These are phyloP conservation scores for Pseudogymnoascus sp. DNA, from an alignment of 2,329 filamentous ascomycete species.

Conservation along the genomic window DNA sequence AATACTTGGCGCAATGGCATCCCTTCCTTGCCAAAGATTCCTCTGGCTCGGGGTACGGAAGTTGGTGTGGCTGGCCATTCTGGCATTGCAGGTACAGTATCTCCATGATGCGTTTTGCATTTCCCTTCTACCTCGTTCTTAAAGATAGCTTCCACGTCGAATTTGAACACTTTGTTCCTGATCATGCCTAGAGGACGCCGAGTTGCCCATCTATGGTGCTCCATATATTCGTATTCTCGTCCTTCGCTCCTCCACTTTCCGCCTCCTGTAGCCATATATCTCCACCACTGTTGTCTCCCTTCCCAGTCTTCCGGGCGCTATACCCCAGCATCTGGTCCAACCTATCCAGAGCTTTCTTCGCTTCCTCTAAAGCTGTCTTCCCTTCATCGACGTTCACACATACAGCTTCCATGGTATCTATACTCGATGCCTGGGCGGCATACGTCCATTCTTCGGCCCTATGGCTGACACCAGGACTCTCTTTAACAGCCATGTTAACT, in stretches of 20 bases:
- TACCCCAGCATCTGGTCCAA: conserved; percentile 28
- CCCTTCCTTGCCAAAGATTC: neutral
- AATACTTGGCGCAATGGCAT: neutral
- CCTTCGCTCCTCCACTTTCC: neutral
- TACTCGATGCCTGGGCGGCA: conserved; percentile 51
- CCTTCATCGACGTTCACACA: conserved; percentile 52
- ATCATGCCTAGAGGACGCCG: conserved; percentile 14
- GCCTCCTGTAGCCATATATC: conserved; percentile 3
- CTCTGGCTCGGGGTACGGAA: neutral
- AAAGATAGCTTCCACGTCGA: neutral
- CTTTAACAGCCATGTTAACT: conserved; percentile 33
- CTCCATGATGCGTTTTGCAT: neutral
- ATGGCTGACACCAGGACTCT: conserved; percentile 33
- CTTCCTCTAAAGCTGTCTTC: conserved; percentile 45
- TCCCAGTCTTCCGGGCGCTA: neutral
- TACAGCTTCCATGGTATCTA: conserved; percentile 47
- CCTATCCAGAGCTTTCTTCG: conserved; percentile 40
- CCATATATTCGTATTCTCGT: conserved; percentile 23
- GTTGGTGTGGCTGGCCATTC: neutral
- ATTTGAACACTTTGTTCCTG: neutral
- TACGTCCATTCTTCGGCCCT: conserved; percentile 49
- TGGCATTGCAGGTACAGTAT: neutral
- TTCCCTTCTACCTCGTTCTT: neutral
- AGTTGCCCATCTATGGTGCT: conserved; percentile 24
- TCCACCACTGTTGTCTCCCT: neutral